Base-by-base conservation (phyloP, 805 yeast species). In the Brettanomyces nanus region DNA sequence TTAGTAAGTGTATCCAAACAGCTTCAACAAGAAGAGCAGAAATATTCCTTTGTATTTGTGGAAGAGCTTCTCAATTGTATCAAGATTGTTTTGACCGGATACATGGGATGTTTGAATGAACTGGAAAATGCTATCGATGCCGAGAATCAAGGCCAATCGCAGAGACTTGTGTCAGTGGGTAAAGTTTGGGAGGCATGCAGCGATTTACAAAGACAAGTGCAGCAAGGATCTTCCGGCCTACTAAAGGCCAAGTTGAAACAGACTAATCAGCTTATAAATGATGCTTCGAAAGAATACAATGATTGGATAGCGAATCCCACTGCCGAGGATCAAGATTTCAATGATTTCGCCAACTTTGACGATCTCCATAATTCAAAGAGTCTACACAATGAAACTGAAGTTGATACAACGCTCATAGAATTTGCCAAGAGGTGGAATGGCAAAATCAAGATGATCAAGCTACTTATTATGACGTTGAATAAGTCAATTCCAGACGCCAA, bases 161-260 rank as follows among this genome's bases (percentile, higher is more conserved):
- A 60, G 3, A 65, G 89, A 47, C 59, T 84, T 22, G 58, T 75
- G 1, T 63, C 75, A 0, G 73, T 83, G 17, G 92, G 87, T 13
- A 70, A 71, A 51, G 63, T 84, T 4, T 85, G 94, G 94, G 67
- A 75, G n/a, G 55, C 63, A 25, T 80, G 87, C 53, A 83, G 77
- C 39, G 48, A 52, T 0, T 36, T 82, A 6, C 54, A 58, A 9
- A 53, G 58, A 6, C 51, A 73, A 15, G 48, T 73, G 4, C 59
- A 62, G 17, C 58, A 54, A 19, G 86, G 86, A 0, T 69, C 74
- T 35, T 44, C 75, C 14, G 81, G 77, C 2, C 49, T 77, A 2
- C 57, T 82, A 37, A 71, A 69, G 26, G 47, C 48, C 22, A 70
- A 68, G 38, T 58, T 81, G 4, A 63, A 61, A 39, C 62, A 62